Percentiles rank a stretch among this genome's conserved stretches.
phyloP scores from a whole-genome alignment of 2,329 filamentous ascomycete genomes.

The Aspergillus fructus region DNA sequence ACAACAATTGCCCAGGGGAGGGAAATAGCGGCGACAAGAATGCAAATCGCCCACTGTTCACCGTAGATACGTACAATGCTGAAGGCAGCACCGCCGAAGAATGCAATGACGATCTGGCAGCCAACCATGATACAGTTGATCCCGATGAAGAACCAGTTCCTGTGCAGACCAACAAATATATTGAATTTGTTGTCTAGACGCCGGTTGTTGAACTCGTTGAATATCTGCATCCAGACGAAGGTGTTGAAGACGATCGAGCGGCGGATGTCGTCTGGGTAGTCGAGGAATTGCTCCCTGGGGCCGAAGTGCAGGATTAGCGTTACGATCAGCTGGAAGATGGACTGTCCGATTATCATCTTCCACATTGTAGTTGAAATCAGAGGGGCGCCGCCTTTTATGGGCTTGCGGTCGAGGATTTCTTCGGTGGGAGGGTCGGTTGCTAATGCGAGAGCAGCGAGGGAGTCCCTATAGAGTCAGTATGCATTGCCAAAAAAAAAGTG shows the following conservation, averaged over 20 bases:
- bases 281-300: slow-evolving; percentile 54
- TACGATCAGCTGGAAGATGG: slow-evolving; percentile 76
- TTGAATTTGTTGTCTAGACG: slow-evolving; percentile 91
- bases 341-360: slow-evolving; percentile 96
- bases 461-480: slow-evolving; percentile 13
- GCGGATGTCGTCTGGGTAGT: slow-evolving; percentile 26
- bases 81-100: slow-evolving; percentile 77
- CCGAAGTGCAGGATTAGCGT: slow-evolving; percentile 80
- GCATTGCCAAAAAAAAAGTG: slow-evolving; percentile 57
- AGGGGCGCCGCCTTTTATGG: slow-evolving; percentile 63
- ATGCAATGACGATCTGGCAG: slow-evolving; percentile 83
- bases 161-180: slow-evolving; percentile 78
- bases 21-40: slow-evolving; percentile 76
- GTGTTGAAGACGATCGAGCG: slow-evolving; percentile 85
- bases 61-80: slow-evolving; percentile 67
- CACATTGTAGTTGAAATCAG: slow-evolving; percentile 88
- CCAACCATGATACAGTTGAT: slow-evolving; percentile 84
- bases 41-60: slow-evolving; percentile 78
- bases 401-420: slow-evolving; percentile 73
- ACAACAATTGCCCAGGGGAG: slow-evolving; percentile 77
- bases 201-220: slow-evolving; percentile 94
- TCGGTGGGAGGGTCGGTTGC: slow-evolving; percentile 82
- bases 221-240: slow-evolving; percentile 98
- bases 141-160: slow-evolving; percentile 80
- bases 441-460: slow-evolving; percentile 12